Conservation (phyloP, 768 basidiomycete species). For the Bullera alba region DNA sequence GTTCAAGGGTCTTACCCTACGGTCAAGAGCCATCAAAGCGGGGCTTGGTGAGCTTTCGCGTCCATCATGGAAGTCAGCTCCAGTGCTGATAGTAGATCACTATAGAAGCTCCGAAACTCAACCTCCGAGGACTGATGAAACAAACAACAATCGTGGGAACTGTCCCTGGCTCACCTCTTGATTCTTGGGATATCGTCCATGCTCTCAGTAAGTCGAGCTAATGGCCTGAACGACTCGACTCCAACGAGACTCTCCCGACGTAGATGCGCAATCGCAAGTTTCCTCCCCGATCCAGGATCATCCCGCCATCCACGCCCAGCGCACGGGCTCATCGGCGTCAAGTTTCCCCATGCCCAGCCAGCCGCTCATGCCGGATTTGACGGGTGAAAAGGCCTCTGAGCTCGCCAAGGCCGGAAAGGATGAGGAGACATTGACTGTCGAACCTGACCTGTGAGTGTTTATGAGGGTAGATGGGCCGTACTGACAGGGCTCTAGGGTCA, state of each 20-base stretch:
- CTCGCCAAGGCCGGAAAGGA: slow-evolving; percentile 5
- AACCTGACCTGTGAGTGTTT: slow-evolving; percentile 9
- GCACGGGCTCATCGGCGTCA: slow-evolving; percentile 5
- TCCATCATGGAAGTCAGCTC: neutral
- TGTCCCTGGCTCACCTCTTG: slow-evolving; percentile 1
- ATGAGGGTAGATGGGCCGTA: too few relatives aligned
- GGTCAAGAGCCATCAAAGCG: slow-evolving; percentile 11
- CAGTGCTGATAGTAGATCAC: neutral
- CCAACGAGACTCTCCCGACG: neutral
- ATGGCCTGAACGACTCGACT: neutral
- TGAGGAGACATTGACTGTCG: slow-evolving; percentile 2
- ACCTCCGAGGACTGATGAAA: slow-evolving; percentile 5
- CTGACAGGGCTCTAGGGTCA: too few relatives aligned
- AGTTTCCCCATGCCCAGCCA: slow-evolving; percentile 12
- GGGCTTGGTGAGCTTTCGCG: slow-evolving; percentile 7
- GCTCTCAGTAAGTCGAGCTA: slow-evolving; percentile 6
- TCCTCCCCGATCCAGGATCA: slow-evolving; percentile 15
- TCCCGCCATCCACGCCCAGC: slow-evolving; percentile 16
- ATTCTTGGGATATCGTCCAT: slow-evolving; percentile 15
- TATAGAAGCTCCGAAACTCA: slow-evolving; percentile 11
- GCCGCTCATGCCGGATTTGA: slow-evolving; percentile 8
- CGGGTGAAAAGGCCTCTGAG: neutral
- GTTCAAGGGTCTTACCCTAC: slow-evolving; percentile 15
- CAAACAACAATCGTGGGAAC: slow-evolving; percentile 4
- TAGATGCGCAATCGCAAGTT: slow-evolving; percentile 12